phyloP scores from a whole-genome alignment of 2,329 filamentous ascomycete species.

The Eutypa lata region DNA sequence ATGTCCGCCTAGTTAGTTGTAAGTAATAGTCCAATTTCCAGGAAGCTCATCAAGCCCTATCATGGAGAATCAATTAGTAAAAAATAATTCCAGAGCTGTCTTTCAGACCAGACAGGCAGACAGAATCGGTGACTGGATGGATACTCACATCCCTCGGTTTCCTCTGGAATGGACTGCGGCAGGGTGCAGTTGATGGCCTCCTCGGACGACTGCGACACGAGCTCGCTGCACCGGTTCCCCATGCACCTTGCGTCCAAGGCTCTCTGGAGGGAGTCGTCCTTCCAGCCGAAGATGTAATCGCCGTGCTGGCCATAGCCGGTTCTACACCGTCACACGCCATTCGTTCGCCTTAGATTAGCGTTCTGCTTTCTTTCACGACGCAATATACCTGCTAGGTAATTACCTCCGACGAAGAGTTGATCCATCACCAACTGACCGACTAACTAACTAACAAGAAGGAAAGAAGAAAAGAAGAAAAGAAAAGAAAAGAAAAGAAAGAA shows the following conservation, averaged over 20 bases:
- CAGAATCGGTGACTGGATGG: neutral
- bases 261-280: slow-evolving; percentile 30
- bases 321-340: neutral
- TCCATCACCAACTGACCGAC: no score
- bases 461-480: neutral
- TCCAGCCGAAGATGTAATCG: no score
- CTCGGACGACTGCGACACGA: slow-evolving; percentile 15
- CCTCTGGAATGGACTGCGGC: slow-evolving; percentile 12
- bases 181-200: slow-evolving; percentile 15
- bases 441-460: no score
- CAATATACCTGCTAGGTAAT: neutral
- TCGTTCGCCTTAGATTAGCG: neutral
- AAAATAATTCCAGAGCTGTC: neutral
- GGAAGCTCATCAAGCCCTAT: slow-evolving; percentile 10
- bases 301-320: slow-evolving; percentile 32
- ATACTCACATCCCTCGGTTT: slow-evolving; percentile 15
- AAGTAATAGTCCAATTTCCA: slow-evolving; percentile 14
- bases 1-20: slow-evolving; percentile 3
- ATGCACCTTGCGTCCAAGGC: slow-evolving; percentile 25
- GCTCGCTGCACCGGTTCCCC: slow-evolving; percentile 15
- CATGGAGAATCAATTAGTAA: slow-evolving; percentile 1
- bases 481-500: neutral
- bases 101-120: neutral
- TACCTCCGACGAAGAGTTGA: no score
- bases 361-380: no score